phyloP scores from a whole-genome alignment of 345 rosid species.

The Turritis glabra region DNA sequence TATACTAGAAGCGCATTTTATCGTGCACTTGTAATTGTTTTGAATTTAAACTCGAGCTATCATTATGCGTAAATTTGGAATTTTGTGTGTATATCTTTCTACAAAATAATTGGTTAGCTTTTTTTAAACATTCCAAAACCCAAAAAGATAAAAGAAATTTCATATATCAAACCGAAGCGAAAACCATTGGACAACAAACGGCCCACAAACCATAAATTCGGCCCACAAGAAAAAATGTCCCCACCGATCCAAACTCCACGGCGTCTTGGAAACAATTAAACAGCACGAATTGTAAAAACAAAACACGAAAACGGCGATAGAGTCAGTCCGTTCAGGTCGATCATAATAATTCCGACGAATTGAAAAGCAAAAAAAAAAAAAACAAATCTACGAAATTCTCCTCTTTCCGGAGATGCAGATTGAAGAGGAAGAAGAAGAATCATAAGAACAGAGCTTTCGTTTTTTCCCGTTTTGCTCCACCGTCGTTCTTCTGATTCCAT shows the following conservation, averaged over 20 bases:
- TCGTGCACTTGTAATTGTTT: too few species aligned
- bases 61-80: not conserved
- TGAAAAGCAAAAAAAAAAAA: constrained; percentile 5
- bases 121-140: not conserved
- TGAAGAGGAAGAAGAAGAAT: constrained; percentile 12
- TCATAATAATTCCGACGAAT: constrained; percentile 34
- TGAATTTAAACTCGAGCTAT: not conserved
- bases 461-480: not conserved
- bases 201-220: not conserved
- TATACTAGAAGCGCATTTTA: not conserved
- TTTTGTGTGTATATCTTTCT: not conserved
- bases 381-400: constrained; percentile 29
- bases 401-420: constrained; percentile 25
- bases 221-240: constrained; percentile 4
- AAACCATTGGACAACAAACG: not conserved
- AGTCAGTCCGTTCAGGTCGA: constrained; percentile 29
- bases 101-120: not conserved
- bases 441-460: not conserved
- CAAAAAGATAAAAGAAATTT: too few species aligned
- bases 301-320: constrained; percentile 23
- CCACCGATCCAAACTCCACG: constrained; percentile 9
- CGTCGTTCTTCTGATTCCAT: constrained; percentile 9
- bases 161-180: too few species aligned
- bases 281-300: constrained; percentile 20
- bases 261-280: not conserved